Evolutionary conservation across 106 monocot species (phyloP), one percentile per base, ranked within the genome.

Genomic region (Hemerocallis citrina): DNA sequence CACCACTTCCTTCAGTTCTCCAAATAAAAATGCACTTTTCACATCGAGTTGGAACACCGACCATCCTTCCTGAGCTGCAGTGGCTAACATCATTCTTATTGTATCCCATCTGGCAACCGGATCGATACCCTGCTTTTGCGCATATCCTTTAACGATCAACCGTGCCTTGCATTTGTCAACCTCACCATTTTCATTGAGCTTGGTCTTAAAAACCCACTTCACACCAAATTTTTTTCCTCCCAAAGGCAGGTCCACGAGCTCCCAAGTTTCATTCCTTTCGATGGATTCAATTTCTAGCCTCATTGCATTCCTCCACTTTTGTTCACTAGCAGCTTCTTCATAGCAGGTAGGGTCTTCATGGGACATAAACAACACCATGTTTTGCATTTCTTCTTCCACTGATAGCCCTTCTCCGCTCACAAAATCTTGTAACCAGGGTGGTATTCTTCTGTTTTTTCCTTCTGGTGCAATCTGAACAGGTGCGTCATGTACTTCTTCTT

Each of bases 281-380:
- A 57, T 57, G 16, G 57, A 7, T 7, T 34, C 30, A 32, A 57
- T 34, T 27, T 57, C 57, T 1, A 1, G 2, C 0, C 20, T 16
- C 57, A 57, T 57, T 2, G 57, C 57, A 11, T 34, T 35, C 15
- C 33, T 57, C 57, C 57, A 57, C 17, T 57, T 57, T 17, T 7
- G 0, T 7, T 5, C 16, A 12, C 6, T 32, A 0, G 20, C 57
- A 14, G 30, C 57, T 1, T 57, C 57, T 35, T 33, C 57, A 35
- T 14, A 57, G 0, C 7, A 1, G 9, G 5, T 32, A 3, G 57
- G 57, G 35, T 57, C 57, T 5, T 33, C 6, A 34, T 57, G 15
- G 15, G 33, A 57, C 15, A n/a, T 16, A 15, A 17, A 16, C 3
- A 33, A 5, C 0, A 7, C 57, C 7, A n/a, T 11, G 1, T 27